A percentile compares a stretch with the other conserved stretches of the same genome.
Evolutionary conservation across 1,139 yeast species (phyloP).

Genomic region (Blastobotrys persicus): DNA sequence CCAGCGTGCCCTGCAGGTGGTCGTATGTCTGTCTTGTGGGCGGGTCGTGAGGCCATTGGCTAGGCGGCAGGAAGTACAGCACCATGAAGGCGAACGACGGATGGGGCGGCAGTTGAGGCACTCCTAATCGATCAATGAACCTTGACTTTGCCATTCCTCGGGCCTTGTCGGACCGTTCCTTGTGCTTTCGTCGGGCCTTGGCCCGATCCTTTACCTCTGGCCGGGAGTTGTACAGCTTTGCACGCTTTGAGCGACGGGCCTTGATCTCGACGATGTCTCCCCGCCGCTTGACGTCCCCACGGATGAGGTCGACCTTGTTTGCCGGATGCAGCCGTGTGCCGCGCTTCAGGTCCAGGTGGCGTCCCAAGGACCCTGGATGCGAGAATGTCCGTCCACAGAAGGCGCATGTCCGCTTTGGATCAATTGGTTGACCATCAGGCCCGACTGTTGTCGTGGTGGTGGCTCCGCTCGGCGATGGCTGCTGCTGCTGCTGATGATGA

Average conservation of each 20-base stretch:
- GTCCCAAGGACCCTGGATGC: constrained; percentile 52
- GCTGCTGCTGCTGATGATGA: constrained; percentile 1
- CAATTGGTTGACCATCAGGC: constrained; percentile 7
- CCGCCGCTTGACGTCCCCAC: constrained; percentile 49
- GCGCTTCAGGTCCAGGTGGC: constrained; percentile 49
- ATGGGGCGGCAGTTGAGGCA: constrained; percentile 43
- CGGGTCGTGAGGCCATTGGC: constrained; percentile 50
- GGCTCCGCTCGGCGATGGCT: too few species aligned
- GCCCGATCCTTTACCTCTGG: constrained; percentile 47
- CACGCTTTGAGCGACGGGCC: constrained; percentile 41
- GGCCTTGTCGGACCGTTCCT: constrained; percentile 40
- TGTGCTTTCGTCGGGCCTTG: constrained; percentile 39
- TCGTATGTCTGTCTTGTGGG: constrained; percentile 46
- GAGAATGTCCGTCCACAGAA: constrained; percentile 50
- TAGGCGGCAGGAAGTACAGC: constrained; percentile 45
- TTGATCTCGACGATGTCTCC: constrained; percentile 46
- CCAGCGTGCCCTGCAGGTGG: constrained; percentile 31
- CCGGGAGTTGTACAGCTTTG: constrained; percentile 45
- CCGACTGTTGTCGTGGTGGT: neutral
- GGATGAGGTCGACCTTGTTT: constrained; percentile 42
- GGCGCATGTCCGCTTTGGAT: constrained; percentile 44
- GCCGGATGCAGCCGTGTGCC: constrained; percentile 48
- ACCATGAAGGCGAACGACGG: constrained; percentile 50
- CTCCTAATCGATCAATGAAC: constrained; percentile 40
- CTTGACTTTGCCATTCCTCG: constrained; percentile 36